These are phyloP conservation scores for Eimeria nieschulzi DNA, from an alignment of 169 alveolate genomes.

Conservation along the genomic window DNA sequence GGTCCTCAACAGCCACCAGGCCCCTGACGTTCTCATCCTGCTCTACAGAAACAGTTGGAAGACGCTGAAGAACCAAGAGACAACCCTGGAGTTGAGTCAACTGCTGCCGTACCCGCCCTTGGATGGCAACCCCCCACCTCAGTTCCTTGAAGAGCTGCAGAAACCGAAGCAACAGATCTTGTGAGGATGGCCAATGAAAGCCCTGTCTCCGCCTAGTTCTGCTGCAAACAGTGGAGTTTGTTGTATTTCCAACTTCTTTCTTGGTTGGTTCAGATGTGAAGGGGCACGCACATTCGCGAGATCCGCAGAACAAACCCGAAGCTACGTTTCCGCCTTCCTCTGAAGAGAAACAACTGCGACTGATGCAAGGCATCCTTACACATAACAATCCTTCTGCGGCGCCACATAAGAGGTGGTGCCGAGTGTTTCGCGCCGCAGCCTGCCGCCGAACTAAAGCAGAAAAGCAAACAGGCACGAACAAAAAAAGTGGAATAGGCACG, in stretches of 20 bases:
- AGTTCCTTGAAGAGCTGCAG: constrained; percentile 2
- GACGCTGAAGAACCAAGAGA: neutral
- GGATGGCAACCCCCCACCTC: neutral
- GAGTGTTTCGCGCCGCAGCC: neutral
- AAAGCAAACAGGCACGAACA: too few relatives aligned
- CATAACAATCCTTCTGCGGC: neutral
- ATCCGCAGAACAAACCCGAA: too few relatives aligned
- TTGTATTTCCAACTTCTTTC: too few relatives aligned
- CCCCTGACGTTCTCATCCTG: neutral
- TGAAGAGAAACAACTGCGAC: neutral
- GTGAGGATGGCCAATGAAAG: neutral
- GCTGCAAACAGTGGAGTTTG: too few relatives aligned
- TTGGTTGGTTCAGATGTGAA: too few relatives aligned
- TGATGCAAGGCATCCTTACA: neutral
- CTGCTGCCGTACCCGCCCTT: neutral
- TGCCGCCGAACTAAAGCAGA: neutral
- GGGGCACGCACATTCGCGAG: too few relatives aligned
- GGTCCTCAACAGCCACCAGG: neutral
- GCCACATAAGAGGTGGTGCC: neutral
- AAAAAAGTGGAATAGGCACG: too few relatives aligned
- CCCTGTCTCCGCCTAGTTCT: too few relatives aligned
- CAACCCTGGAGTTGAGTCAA: neutral
- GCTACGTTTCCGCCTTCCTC: neutral
- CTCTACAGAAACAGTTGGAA: neutral
- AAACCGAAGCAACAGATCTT: neutral